These are phyloP conservation scores for Thielaviopsis musarum DNA, from an alignment of 2,329 filamentous ascomycete genomes.

Conservation along the genomic window DNA sequence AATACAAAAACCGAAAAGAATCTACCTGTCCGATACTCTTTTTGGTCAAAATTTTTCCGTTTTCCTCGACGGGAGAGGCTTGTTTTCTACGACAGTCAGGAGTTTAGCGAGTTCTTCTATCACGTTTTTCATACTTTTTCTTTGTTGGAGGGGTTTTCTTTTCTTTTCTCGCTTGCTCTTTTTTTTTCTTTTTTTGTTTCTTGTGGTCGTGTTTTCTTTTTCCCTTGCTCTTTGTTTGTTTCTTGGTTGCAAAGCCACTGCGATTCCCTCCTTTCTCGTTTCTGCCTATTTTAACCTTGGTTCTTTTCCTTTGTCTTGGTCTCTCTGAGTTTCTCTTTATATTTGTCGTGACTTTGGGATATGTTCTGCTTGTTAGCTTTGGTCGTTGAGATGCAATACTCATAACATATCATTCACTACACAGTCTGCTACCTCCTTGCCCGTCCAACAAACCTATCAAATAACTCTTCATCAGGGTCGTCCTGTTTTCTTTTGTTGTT, in stretches of 20 bases:
- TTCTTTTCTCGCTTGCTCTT: background rate
- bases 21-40: background rate
- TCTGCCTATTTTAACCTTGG: background rate
- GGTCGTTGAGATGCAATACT: no score
- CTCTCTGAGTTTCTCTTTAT: no score
- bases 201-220: background rate
- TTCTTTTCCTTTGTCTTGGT: background rate
- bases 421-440: no score
- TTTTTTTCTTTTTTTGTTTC: background rate
- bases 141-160: background rate
- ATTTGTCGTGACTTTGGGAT: no score
- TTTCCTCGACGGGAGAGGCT: no score
- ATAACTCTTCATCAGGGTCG: no score
- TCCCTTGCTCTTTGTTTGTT: slow-evolving; percentile 3
- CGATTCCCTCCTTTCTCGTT: slow-evolving; percentile 9
- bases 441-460: no score
- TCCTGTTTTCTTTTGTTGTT: background rate
- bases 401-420: no score
- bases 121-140: background rate
- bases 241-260: slow-evolving; percentile 10
- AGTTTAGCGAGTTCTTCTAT: background rate
- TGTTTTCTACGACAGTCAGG: background rate
- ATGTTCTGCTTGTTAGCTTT: no score
- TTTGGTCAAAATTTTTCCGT: background rate
- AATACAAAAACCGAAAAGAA: no score